Evolutionary conservation across 2,329 filamentous ascomycete species (phyloP), one percentile per base, ranked within the genome.

Genomic region (Rhynchosporium secalis): DNA sequence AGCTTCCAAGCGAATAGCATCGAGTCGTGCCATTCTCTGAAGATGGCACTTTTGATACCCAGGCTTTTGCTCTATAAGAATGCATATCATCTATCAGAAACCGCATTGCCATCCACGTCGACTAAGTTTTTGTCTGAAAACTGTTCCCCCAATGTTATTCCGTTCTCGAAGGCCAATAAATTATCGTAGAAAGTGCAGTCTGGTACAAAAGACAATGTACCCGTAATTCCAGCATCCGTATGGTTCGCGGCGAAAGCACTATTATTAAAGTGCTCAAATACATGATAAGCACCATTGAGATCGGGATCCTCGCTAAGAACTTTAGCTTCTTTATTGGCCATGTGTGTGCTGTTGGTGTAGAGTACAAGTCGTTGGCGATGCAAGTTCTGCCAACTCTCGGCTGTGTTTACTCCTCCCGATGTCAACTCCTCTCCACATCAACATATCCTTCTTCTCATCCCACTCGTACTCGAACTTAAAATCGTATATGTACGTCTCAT

Each of bases 21-120:
- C 49, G 82, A 83, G 72, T 93, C 90, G 71, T 93, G 90, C 91
- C 90, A 95, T 73, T 95, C 91, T 26, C 84, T 81, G 76, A 87
- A 95, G 28, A 94, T 78, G 0, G 90, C 92, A 5, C 87, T 85
- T 76, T 94, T 95, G 76, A 95, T 84, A 0, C 88, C 88, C 8
- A 93, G 74, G 15, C 84, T 87, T 2, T 85, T 89, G 36, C 85
- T 89, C 40, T 83, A 80, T 29, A 94, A 77, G 73, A 93, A 92
- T 0, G 83, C 85, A 4, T 86, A 80, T 70, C 87, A 91, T 5
- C 88, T 83, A 1, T 87, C 88, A 31, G 84, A 88, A 71, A 89
- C 89, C 1, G 82, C 85, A 76, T 89, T 87, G 36, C 90, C 91
- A 74, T 94, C 91, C 61, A 94, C 83, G 72, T 95, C 91, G 0